These are phyloP conservation scores for Aspergillus ochraceoroseus DNA, from an alignment of 2,329 filamentous ascomycete species.

Conservation along the genomic window DNA sequence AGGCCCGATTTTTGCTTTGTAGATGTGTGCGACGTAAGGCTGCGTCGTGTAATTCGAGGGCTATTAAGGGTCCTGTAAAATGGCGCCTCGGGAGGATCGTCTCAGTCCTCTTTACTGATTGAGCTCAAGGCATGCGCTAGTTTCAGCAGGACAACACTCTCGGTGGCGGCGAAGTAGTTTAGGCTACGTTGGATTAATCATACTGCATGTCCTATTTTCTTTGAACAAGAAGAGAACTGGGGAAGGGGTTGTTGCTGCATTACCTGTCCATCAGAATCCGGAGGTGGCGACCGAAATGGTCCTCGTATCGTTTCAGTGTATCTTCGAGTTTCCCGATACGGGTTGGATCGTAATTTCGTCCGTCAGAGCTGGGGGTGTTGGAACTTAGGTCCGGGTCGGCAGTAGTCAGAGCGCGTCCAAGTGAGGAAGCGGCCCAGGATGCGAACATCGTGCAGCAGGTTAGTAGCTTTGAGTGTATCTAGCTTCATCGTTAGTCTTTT, in stretches of 20 bases:
- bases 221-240: too few species aligned
- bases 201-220: too few species aligned
- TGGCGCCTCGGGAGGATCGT: too few species aligned
- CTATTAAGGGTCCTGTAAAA: too few species aligned
- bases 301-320: constrained; percentile 84
- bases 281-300: constrained; percentile 84
- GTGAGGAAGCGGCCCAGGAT: constrained; percentile 71
- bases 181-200: constrained; percentile 40
- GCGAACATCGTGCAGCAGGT: constrained; percentile 93
- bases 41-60: too few species aligned
- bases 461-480: constrained; percentile 98
- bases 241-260: constrained; percentile 8
- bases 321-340: constrained; percentile 75
- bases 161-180: constrained; percentile 95
- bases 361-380: constrained; percentile 27
- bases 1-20: too few species aligned
- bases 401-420: constrained; percentile 77
- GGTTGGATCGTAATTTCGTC: constrained; percentile 52
- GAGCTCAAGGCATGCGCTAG: constrained; percentile 49
- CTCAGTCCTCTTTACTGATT: constrained; percentile 42
- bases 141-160: constrained; percentile 89
- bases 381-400: constrained; percentile 69
- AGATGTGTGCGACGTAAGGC: too few species aligned
- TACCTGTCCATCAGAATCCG: constrained; percentile 85
- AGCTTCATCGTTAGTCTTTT: constrained; percentile 3